Percentiles rank a stretch among this genome's conserved stretches.
phyloP scores from a whole-genome alignment of 1,139 yeast genomes.

The Petasospora fabianii region DNA sequence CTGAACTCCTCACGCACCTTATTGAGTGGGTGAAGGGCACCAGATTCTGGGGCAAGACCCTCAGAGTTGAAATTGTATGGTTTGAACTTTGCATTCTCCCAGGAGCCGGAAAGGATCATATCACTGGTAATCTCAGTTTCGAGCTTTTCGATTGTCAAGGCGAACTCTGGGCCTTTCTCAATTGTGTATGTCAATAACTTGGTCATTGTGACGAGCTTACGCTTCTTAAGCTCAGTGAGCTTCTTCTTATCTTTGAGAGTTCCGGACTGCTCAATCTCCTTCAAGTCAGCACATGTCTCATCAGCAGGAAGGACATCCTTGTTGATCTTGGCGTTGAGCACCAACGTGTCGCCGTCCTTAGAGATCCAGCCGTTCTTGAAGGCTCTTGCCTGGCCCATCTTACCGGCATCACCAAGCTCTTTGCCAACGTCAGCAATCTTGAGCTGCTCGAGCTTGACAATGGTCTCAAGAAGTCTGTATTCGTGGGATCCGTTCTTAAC shows the following conservation, averaged over 20 bases:
- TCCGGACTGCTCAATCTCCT: conserved; percentile 54
- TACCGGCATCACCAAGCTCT: conserved; percentile 78
- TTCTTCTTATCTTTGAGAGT: conserved; percentile 59
- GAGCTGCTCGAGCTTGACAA: conserved; percentile 71
- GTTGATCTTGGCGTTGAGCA: conserved; percentile 46
- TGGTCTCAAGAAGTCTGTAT: conserved; percentile 74
- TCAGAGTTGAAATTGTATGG: conserved; percentile 95
- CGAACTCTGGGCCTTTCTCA: conserved; percentile 78
- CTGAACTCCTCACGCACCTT: conserved; percentile 97
- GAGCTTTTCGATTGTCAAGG: conserved; percentile 70
- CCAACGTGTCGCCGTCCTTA: conserved; percentile 78
- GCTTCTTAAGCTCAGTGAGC: conserved; percentile 83
- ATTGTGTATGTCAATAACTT: conserved; percentile 76
- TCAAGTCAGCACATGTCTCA: conserved; percentile 61
- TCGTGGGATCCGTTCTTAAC: conserved; percentile 85
- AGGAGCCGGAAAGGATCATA: conserved; percentile 75
- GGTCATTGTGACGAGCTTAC: conserved; percentile 73
- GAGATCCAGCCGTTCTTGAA: conserved; percentile 96
- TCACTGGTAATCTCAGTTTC: conserved; percentile 95
- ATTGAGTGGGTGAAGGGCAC: conserved; percentile 94
- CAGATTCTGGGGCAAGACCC: conserved; percentile 81
- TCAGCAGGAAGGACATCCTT: conserved; percentile 51
- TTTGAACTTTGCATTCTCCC: conserved; percentile 85
- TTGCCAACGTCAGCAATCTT: conserved; percentile 77
- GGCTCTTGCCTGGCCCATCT: conserved; percentile 96